Evolutionary conservation across 179 eudicot species (phyloP).

Genomic region (Actinidia chinensis): DNA sequence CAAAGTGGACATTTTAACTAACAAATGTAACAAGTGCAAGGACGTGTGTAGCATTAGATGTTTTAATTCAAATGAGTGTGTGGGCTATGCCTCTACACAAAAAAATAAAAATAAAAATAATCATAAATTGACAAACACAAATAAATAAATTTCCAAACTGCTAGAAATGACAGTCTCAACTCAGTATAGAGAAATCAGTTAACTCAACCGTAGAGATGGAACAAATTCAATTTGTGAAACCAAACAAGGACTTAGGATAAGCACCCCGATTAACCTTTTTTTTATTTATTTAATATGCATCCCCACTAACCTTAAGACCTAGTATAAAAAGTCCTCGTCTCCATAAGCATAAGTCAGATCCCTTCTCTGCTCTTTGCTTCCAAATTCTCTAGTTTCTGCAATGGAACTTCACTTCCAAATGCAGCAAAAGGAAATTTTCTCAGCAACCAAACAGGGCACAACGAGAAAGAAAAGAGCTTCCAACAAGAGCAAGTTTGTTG

Average conservation of each 20-base stretch:
- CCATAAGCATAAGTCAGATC: slow-evolving; percentile 9
- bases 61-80: no score
- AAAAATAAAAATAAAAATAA: neutral
- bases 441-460: slow-evolving; percentile 18
- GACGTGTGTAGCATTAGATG: no score
- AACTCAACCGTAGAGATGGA: slow-evolving; percentile 22
- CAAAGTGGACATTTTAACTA: no score
- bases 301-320: slow-evolving; percentile 7
- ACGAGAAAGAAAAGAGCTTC: slow-evolving; percentile 10
- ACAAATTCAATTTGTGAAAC: slow-evolving; percentile 18
- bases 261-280: no score
- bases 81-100: no score
- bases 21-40: no score
- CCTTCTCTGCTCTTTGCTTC: neutral
- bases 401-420: slow-evolving; percentile 36
- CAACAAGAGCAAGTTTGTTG: slow-evolving; percentile 31
- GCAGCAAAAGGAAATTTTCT: slow-evolving; percentile 4
- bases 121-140: neutral
- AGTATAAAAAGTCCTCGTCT: slow-evolving; percentile 6
- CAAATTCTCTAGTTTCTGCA: neutral
- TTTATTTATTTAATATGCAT: neutral
- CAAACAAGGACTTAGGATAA: slow-evolving; percentile 18
- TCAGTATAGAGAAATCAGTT: slow-evolving; percentile 22
- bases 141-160: neutral
- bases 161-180: slow-evolving; percentile 10